Conservation (phyloP, 768 basidiomycete species). For the Clitopilus hobsonii region DNA sequence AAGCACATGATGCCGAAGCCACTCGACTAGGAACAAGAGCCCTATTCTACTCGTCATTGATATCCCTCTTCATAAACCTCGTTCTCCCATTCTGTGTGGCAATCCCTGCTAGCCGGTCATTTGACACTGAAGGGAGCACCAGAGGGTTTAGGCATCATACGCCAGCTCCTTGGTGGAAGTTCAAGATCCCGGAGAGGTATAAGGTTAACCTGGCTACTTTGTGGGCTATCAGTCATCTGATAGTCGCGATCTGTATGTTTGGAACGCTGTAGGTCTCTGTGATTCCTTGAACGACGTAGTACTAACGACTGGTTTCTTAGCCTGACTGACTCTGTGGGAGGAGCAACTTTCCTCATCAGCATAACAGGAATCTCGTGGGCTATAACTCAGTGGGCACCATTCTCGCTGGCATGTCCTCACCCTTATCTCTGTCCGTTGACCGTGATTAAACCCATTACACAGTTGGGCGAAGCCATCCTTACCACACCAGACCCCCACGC, state of each 20-base stretch:
- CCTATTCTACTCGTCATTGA: slow-evolving; percentile 69
- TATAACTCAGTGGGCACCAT: slow-evolving; percentile 89
- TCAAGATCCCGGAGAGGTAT: slow-evolving; percentile 33
- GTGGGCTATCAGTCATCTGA: slow-evolving; percentile 74
- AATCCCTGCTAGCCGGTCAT: slow-evolving; percentile 5
- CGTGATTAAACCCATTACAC: background rate
- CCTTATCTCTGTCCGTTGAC: background rate
- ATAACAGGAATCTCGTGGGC: slow-evolving; percentile 92
- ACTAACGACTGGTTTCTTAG: slow-evolving; percentile 31
- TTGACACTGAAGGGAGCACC: background rate
- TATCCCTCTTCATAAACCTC: slow-evolving; percentile 65
- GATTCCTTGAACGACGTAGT: background rate
- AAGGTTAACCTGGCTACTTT: slow-evolving; percentile 62
- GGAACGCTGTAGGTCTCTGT: slow-evolving; percentile 67
- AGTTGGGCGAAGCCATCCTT: slow-evolving; percentile 86
- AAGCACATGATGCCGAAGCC: slow-evolving; percentile 54
- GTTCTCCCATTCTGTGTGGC: slow-evolving; percentile 63
- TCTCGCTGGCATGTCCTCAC: slow-evolving; percentile 61
- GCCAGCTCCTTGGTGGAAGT: slow-evolving; percentile 13
- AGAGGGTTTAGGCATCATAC: background rate
- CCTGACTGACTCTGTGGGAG: slow-evolving; percentile 62
- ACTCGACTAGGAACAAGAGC: slow-evolving; percentile 84
- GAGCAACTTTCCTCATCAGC: slow-evolving; percentile 73
- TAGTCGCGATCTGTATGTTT: slow-evolving; percentile 77
- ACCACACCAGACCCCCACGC: slow-evolving; percentile 44